Percentiles rank a stretch among this genome's conserved stretches.
Conservation (phyloP, 2,329 filamentous ascomycete species). For the Drechslerella dactyloides region DNA sequence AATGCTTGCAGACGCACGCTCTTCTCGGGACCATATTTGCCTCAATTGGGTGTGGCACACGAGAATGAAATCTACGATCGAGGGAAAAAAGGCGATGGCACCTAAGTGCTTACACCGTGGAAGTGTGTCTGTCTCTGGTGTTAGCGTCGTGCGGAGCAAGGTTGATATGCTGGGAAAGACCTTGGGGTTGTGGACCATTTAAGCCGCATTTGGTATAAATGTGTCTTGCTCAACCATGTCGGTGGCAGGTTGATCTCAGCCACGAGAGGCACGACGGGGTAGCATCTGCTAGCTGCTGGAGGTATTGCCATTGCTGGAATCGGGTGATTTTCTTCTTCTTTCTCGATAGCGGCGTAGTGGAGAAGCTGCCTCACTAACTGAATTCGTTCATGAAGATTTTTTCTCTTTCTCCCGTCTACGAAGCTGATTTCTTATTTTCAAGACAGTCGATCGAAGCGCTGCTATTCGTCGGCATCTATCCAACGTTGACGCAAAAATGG, state of each 20-base stretch:
- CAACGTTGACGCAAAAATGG: not conserved
- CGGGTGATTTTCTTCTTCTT: conserved; percentile 36
- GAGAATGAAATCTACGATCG: not conserved
- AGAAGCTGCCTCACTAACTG: conserved; percentile 25
- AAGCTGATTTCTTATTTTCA: conserved; percentile 3
- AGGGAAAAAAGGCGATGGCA: not conserved
- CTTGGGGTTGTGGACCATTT: conserved; percentile 31
- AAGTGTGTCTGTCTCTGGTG: conserved; percentile 13
- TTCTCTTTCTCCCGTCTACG: no score
- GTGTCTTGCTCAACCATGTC: not conserved
- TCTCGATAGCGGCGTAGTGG: conserved; percentile 17
- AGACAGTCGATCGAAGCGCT: conserved; percentile 15
- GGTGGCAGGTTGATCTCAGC: conserved; percentile 26
- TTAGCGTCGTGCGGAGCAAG: conserved; percentile 44
- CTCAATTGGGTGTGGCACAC: no score
- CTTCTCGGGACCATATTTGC: not conserved
- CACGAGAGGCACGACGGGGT: conserved; percentile 15
- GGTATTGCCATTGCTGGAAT: conserved; percentile 16
- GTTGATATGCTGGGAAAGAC: conserved; percentile 25
- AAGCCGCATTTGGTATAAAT: conserved; percentile 39
- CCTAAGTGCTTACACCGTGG: no score
- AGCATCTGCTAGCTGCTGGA: conserved; percentile 14
- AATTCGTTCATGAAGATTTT: conserved; percentile 4
- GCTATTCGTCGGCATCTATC: conserved; percentile 38
- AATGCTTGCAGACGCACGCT: not conserved